These are phyloP conservation scores for Termitomyces eurrhizus DNA, from an alignment of 768 basidiomycete genomes.

Conservation along the genomic window DNA sequence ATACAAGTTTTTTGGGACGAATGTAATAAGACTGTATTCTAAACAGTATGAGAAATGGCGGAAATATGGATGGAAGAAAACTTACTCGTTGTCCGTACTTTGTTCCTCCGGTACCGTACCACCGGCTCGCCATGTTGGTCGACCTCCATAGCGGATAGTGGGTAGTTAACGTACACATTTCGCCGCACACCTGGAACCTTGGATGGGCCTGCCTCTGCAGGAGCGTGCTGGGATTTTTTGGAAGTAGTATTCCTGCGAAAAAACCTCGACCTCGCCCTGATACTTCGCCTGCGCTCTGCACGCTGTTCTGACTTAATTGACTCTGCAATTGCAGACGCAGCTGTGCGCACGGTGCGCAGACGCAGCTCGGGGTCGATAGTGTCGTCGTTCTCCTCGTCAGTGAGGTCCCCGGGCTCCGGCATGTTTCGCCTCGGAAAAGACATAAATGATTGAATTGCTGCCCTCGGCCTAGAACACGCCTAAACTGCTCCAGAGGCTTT, in stretches of 20 bases:
- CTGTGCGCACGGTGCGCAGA: slow-evolving; percentile 89
- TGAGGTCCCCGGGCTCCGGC: slow-evolving; percentile 33
- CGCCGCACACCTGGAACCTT: slow-evolving; percentile 53
- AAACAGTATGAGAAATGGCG: slow-evolving; percentile 4
- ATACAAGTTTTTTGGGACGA: slow-evolving; percentile 90
- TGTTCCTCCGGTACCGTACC: slow-evolving; percentile 82
- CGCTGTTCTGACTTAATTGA: slow-evolving; percentile 77
- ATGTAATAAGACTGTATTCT: slow-evolving; percentile 91
- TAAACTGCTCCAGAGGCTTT: slow-evolving; percentile 8
- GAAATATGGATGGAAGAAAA: slow-evolving; percentile 16
- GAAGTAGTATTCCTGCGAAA: slow-evolving; percentile 44
- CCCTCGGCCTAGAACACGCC: slow-evolving; percentile 11
- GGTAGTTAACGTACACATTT: slow-evolving; percentile 79
- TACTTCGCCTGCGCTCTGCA: slow-evolving; percentile 52
- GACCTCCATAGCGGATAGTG: slow-evolving; percentile 60
- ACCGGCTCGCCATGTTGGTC: slow-evolving; percentile 73
- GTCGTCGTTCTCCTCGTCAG: slow-evolving; percentile 62
- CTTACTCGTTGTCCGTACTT: slow-evolving; percentile 91
- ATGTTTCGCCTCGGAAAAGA: slow-evolving; percentile 42
- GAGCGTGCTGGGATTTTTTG: slow-evolving; percentile 40
- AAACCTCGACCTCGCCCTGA: slow-evolving; percentile 52
- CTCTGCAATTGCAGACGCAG: slow-evolving; percentile 86
- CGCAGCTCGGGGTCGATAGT: slow-evolving; percentile 82
- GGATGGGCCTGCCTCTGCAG: slow-evolving; percentile 25
- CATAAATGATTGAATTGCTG: slow-evolving; percentile 16